phyloP scores from a whole-genome alignment of 2,329 filamentous ascomycete species.

The Drechslera avenae region DNA sequence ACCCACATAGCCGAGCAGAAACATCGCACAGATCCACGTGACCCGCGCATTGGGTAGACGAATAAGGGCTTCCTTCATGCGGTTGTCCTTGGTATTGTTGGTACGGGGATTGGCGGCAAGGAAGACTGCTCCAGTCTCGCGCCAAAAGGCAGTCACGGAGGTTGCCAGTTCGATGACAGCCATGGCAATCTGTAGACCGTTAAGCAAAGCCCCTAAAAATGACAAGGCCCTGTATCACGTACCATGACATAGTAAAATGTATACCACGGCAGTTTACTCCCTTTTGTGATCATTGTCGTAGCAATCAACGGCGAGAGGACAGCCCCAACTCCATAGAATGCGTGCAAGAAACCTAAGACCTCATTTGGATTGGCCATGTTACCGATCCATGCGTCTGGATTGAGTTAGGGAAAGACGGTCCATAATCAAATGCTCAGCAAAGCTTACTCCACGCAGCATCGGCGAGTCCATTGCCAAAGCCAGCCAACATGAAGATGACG shows the following conservation, averaged over 20 bases:
- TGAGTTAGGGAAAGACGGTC: background rate
- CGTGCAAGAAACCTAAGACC: constrained; percentile 74
- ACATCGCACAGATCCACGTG: constrained; percentile 75
- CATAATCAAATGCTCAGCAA: background rate
- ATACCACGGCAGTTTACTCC: constrained; percentile 65
- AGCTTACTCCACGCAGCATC: constrained; percentile 59
- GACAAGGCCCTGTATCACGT: constrained; percentile 24
- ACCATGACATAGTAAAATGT: constrained; percentile 79
- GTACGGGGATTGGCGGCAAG: constrained; percentile 57
- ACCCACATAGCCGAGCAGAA: constrained; percentile 80
- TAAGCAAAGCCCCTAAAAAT: background rate
- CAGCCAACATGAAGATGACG: constrained; percentile 67
- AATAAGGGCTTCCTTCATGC: constrained; percentile 58
- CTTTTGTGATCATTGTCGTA: constrained; percentile 72
- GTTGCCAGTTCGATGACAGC: constrained; percentile 62
- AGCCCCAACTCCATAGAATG: constrained; percentile 73
- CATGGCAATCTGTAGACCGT: constrained; percentile 54
- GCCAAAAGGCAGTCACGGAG: constrained; percentile 66
- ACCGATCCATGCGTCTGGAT: constrained; percentile 61
- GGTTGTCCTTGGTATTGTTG: constrained; percentile 52
- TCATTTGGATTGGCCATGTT: constrained; percentile 77
- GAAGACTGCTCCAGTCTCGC: constrained; percentile 63
- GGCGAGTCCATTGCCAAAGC: constrained; percentile 73
- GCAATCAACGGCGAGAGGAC: constrained; percentile 72
- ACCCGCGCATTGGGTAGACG: constrained; percentile 56